Base-by-base conservation (phyloP, 1,284 basidiomycete genomes). In the Cryptococcus wingfieldii region DNA sequence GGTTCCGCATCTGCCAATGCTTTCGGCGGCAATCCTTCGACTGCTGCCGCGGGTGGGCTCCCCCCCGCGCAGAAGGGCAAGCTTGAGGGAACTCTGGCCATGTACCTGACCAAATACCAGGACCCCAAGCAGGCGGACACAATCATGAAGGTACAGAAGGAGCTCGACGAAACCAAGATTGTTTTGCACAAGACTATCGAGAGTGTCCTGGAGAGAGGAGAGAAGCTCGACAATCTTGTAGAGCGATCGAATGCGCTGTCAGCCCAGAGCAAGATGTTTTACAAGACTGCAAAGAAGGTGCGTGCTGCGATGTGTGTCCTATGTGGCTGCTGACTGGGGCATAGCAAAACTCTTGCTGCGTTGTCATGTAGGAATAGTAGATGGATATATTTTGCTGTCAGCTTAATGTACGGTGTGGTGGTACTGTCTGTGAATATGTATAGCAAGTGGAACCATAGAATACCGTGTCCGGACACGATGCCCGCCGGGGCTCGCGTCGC, bases 131-230 rank as follows among this genome's bases (percentile, higher is more conserved):
- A 98, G 79, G 96, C 96, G 5, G 96, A 99, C 79, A 88, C 90
- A 18, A 98, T 99, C 71, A 95, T 98, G 94, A 86, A 88, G 68
- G 96, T 99, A 16, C 96, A 99, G 77, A 88, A 93, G 74, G 96
- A 99, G 74, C 78, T 99, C 48, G 96, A 99, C 73, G 96, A 99
- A 81, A 98, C 96, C 8, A 99, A 99, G 86, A 95, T 99, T 65
- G 86, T 98, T 38, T 79, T 97, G 90, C 96, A 98, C 83, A 97
- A 98, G 83, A 99, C 96, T 14, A 99, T 99, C 70, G 96, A 99
- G 74, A 90, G 89, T 2, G 95, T 99, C 2, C 82, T 99, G 38
- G 87, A 96, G 76, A 85, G 96, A 37, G 96, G 96, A 42, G 95
- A 98, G 83, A 96, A 94, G 78, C 83, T 99, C 47, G 95, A 98